Evolutionary conservation across 2,329 filamentous ascomycete genomes (phyloP).

Genomic region (Xylaria sp.): DNA sequence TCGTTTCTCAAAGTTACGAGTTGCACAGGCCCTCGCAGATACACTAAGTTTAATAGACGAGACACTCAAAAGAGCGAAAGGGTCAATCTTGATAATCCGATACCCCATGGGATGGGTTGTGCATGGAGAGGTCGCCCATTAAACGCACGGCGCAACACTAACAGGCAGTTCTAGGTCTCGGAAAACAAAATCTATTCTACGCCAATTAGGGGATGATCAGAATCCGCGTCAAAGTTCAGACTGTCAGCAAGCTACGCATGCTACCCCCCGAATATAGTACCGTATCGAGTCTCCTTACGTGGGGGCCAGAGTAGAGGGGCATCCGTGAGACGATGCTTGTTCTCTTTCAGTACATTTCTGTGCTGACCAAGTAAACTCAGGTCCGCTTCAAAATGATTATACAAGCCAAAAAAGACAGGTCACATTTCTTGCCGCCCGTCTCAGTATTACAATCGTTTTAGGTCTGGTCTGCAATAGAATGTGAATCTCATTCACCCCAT

Average conservation of each 20-base stretch:
- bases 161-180: not conserved
- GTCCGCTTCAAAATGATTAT: not conserved
- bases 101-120: not conserved
- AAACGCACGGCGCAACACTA: not conserved
- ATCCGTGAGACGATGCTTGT: too few relatives aligned
- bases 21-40: constrained; percentile 29
- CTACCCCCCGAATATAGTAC: not conserved
- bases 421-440: not conserved
- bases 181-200: not conserved
- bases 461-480: not conserved
- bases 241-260: too few relatives aligned
- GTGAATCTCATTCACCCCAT: not conserved
- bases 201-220: not conserved
- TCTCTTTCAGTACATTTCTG: not conserved
- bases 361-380: not conserved
- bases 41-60: constrained; percentile 28
- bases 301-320: too few relatives aligned
- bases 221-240: not conserved
- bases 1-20: constrained; percentile 9
- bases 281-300: not conserved
- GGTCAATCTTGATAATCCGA: not conserved
- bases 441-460: not conserved
- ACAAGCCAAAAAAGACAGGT: not conserved
- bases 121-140: not conserved
- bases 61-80: constrained; percentile 35